Percentiles rank a stretch among this genome's conserved stretches.
phyloP scores from a whole-genome alignment of 2,329 filamentous ascomycete species.

The Fusarium armeniacum region DNA sequence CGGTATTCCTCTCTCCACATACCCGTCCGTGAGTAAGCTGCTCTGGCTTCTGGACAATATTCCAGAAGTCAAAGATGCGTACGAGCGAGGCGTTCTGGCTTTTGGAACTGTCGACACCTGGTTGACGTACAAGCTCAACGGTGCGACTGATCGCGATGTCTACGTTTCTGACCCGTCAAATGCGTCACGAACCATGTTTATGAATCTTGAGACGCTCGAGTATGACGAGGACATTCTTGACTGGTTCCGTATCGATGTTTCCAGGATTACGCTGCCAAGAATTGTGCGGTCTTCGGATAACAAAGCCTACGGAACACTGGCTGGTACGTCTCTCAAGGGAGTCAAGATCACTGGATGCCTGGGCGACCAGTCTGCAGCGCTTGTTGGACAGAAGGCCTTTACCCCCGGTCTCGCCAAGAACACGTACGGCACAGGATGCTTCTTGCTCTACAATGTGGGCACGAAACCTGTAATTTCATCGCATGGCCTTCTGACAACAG shows the following conservation, averaged over 20 bases:
- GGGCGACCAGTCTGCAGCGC: constrained; percentile 84
- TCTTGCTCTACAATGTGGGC: constrained; percentile 86
- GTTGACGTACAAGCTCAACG: constrained; percentile 85
- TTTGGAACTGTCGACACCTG: constrained; percentile 88
- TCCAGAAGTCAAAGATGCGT: constrained; percentile 75
- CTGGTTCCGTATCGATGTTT: constrained; percentile 80
- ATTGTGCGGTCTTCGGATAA: constrained; percentile 81
- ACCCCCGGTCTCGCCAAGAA: constrained; percentile 83
- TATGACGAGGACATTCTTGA: constrained; percentile 80
- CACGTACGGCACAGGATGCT: constrained; percentile 88
- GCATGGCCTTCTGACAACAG: constrained; percentile 81
- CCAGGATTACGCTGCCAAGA: constrained; percentile 79
- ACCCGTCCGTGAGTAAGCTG: constrained; percentile 83
- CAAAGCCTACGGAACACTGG: constrained; percentile 76
- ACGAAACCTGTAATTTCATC: constrained; percentile 82
- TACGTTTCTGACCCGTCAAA: constrained; percentile 86
- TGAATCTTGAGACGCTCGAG: constrained; percentile 81
- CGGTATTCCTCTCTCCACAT: constrained; percentile 84
- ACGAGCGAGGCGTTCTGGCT: constrained; percentile 77
- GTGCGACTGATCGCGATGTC: constrained; percentile 73
- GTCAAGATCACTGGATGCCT: constrained; percentile 81
- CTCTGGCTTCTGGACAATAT: constrained; percentile 81
- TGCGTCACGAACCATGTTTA: constrained; percentile 87
- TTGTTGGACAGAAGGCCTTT: constrained; percentile 86
- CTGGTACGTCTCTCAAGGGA: constrained; percentile 73